Conservation (phyloP, 441 rosid species). For the Eugenia klotzschiana region DNA sequence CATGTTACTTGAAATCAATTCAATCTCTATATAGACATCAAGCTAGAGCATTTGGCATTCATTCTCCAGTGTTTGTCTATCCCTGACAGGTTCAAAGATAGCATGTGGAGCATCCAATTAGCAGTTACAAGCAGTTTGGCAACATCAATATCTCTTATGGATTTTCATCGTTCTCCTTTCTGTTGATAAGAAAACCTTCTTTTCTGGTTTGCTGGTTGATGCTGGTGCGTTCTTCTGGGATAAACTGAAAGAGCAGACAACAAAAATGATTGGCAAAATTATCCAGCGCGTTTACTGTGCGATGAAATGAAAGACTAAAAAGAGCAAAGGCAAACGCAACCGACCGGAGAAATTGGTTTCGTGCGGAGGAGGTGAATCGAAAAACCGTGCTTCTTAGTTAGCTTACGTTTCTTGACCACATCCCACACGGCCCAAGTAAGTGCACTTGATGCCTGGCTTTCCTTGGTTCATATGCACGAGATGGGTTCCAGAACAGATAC, state of each 20-base stretch:
- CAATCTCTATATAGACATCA: neutral
- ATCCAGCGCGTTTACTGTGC: neutral
- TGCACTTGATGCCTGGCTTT: neutral
- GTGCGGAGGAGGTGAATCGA: neutral
- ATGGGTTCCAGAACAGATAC: neutral
- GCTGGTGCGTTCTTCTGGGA: neutral
- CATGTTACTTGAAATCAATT: neutral
- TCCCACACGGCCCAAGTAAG: neutral
- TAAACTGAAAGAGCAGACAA: neutral
- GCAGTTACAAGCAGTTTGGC: neutral
- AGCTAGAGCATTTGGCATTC: neutral
- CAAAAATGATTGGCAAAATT: neutral
- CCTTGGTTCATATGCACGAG: neutral
- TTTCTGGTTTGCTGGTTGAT: neutral
- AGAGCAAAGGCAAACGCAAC: neutral
- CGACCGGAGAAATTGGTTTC: neutral
- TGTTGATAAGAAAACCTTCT: neutral
- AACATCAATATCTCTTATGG: neutral
- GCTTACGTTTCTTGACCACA: neutral
- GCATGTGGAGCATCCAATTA: neutral
- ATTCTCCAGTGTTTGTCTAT: neutral
- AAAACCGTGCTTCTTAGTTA: neutral
- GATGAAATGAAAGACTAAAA: neutral
- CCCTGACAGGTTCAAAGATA: neutral
- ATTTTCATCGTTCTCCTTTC: neutral